A percentile compares a stretch with the other conserved stretches of the same genome.
Evolutionary conservation across 2,329 filamentous ascomycete species (phyloP).

Genomic region (Ophiostoma himal-ulmi): DNA sequence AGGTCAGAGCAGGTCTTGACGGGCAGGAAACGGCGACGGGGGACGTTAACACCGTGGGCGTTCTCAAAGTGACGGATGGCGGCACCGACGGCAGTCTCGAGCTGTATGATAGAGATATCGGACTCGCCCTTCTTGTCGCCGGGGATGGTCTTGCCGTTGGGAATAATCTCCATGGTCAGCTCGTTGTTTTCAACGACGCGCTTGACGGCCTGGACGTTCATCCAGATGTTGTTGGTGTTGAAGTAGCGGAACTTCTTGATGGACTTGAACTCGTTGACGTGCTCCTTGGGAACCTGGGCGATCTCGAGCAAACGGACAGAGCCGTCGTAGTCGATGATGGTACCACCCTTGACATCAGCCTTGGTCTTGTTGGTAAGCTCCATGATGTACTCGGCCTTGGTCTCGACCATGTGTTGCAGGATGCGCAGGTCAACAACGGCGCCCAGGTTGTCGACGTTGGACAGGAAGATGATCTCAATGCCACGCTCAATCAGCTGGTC

Average conservation of each 20-base stretch:
- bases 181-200: slow-evolving; percentile 97
- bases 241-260: slow-evolving; percentile 99
- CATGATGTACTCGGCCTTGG: slow-evolving; percentile 97
- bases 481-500: slow-evolving; percentile 93
- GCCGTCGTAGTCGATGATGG: slow-evolving; percentile 98
- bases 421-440: slow-evolving; percentile 97
- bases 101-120: slow-evolving; percentile 93
- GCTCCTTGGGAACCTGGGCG: slow-evolving; percentile 98
- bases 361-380: slow-evolving; percentile 99
- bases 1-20: slow-evolving; percentile 99
- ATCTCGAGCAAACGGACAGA: slow-evolving; percentile 96
- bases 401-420: slow-evolving; percentile 98
- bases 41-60: slow-evolving; percentile 97
- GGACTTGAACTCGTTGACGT: slow-evolving; percentile 99
- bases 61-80: slow-evolving; percentile 99
- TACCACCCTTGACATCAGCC: slow-evolving; percentile 99
- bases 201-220: slow-evolving; percentile 96
- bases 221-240: slow-evolving; percentile 99
- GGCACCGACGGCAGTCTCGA: slow-evolving; percentile 96
- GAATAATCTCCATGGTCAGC: slow-evolving; percentile 98
- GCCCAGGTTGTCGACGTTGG: slow-evolving; percentile 97
- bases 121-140: slow-evolving; percentile 99
- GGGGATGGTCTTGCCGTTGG: slow-evolving; percentile 97
- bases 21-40: slow-evolving; percentile 93
- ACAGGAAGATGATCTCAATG: slow-evolving; percentile 96